Evolutionary conservation across 352 stramenopile genomes (phyloP).

Genomic region (Phytopythium oedochilum): DNA sequence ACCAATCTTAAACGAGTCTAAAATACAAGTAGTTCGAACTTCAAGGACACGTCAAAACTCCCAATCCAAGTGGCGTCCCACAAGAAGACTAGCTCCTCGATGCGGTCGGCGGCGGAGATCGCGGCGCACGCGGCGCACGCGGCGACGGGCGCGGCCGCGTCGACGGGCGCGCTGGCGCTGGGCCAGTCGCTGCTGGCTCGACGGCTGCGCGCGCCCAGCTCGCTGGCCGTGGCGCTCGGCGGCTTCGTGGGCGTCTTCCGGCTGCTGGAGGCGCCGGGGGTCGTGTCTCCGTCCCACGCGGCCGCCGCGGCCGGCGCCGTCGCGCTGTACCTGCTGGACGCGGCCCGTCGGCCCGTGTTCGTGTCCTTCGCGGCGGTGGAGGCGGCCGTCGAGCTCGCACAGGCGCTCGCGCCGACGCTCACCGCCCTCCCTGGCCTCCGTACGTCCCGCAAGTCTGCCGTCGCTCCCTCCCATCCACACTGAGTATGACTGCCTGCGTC

Average conservation of each 20-base stretch:
- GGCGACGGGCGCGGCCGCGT: conserved; percentile 25
- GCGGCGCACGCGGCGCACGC: conserved; percentile 40
- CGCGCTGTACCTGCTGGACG: conserved; percentile 39
- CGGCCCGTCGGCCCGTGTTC: conserved; percentile 36
- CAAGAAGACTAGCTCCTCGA: no score
- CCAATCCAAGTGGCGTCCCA: background rate
- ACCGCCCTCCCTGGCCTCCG: conserved; percentile 41
- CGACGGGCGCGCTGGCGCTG: conserved; percentile 23
- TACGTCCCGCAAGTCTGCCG: conserved; percentile 14
- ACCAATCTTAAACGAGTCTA: no score
- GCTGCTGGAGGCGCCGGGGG: background rate
- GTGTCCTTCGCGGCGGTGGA: conserved; percentile 51
- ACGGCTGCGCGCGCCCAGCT: conserved; percentile 27
- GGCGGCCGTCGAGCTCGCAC: conserved; percentile 29
- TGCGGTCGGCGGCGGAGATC: conserved; percentile 19
- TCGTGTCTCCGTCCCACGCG: conserved; percentile 28
- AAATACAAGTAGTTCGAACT: no score
- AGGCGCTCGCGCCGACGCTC: conserved; percentile 20
- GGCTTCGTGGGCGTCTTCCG: conserved; percentile 41
- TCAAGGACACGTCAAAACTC: no score
- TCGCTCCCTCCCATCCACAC: background rate
- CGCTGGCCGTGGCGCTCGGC: conserved; percentile 42
- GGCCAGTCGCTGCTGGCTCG: conserved; percentile 39
- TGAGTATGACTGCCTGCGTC: background rate
- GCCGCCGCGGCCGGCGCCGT: conserved; percentile 27